Conservation (phyloP, 2,329 filamentous ascomycete species). For the Stachybotrys chlorohalonatus region DNA sequence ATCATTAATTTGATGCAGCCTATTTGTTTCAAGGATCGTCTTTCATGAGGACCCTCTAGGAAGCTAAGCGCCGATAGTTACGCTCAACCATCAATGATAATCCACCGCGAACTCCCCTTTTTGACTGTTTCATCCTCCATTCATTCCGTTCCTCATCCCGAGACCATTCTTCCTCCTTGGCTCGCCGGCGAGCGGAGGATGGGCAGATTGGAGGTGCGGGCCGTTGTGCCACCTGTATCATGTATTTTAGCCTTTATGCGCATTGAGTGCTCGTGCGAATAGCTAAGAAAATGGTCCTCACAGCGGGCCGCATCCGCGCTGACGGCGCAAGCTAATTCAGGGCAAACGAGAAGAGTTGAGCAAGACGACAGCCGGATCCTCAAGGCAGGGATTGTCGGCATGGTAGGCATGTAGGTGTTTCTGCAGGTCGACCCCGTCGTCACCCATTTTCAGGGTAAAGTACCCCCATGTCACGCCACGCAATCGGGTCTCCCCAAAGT, state of each 20-base stretch:
- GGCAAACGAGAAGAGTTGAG: background rate
- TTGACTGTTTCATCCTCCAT: background rate
- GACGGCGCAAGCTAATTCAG: background rate
- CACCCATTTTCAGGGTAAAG: background rate
- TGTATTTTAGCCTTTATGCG: background rate
- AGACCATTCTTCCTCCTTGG: background rate
- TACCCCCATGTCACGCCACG: background rate
- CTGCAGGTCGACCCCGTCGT: background rate
- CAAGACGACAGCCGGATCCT: background rate
- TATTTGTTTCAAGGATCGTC: background rate
- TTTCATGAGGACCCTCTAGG: background rate
- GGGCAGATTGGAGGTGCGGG: too few relatives aligned
- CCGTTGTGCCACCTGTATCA: too few relatives aligned
- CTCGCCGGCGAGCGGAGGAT: background rate
- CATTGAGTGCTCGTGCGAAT: background rate
- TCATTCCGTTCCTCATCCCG: background rate
- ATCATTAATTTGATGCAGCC: background rate
- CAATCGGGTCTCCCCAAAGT: background rate
- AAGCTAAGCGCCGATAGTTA: background rate
- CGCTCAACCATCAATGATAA: background rate
- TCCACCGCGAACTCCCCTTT: background rate
- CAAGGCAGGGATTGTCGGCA: background rate
- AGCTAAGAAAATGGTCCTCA: background rate
- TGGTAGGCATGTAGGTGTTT: background rate
- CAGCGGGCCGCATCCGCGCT: background rate